Conservation (phyloP, 1,139 yeast genomes). For the Hanseniaspora sp. region DNA sequence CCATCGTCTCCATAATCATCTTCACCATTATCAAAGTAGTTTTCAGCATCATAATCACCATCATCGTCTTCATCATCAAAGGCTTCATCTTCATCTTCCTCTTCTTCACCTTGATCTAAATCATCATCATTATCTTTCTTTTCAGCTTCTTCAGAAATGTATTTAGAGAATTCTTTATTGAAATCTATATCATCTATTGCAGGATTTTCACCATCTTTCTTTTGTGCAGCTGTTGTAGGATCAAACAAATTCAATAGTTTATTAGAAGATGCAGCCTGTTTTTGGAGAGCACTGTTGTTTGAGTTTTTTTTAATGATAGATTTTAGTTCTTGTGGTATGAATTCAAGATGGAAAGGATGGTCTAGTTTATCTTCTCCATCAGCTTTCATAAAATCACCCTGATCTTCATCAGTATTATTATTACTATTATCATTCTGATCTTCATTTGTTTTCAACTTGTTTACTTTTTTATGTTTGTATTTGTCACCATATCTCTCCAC, state of each 20-base stretch:
- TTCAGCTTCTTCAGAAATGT: constrained; percentile 50
- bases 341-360: constrained; percentile 61
- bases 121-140: constrained; percentile 37
- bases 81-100: constrained; percentile 49
- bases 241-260: constrained; percentile 13
- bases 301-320: constrained; percentile 47
- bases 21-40: constrained; percentile 52
- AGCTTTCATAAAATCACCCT: neutral
- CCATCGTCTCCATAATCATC: constrained; percentile 43
- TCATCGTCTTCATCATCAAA: constrained; percentile 69
- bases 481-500: constrained; percentile 64
- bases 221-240: constrained; percentile 28
- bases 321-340: constrained; percentile 74
- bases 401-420: neutral
- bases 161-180: constrained; percentile 48
- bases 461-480: constrained; percentile 50
- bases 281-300: constrained; percentile 19
- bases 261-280: constrained; percentile 24
- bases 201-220: constrained; percentile 20
- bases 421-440: constrained; percentile 33
- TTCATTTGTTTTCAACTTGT: constrained; percentile 7
- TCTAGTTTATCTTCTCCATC: constrained; percentile 31
- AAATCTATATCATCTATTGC: constrained; percentile 25
- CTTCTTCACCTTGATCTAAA: constrained; percentile 39
- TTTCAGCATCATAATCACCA: constrained; percentile 71